Evolutionary conservation across 345 rosid species (phyloP), one percentile per base, ranked within the genome.

Genomic region (Brassica cretica): DNA sequence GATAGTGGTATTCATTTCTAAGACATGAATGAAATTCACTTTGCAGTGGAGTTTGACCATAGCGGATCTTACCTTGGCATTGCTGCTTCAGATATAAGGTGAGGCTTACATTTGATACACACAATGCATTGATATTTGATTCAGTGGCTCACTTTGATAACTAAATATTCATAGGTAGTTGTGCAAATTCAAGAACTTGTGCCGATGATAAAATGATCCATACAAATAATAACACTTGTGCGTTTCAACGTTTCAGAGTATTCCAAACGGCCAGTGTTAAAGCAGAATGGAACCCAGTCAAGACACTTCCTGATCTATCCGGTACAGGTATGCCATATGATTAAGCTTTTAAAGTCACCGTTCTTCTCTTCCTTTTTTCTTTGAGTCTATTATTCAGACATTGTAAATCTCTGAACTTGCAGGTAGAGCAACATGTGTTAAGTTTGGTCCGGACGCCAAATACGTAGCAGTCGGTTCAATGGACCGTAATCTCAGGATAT

Each of bases 41-140:
- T 11, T 87, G 87, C 92, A 95, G 99, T 93, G 85, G 99, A 89
- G 77, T 93, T 96, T 21, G 99, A 96, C 80, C 93, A 89, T 66
- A 96, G 97, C 74, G 99, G 99, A 83, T 82, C 80, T 68, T 93
- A 90, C 78, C 94, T 96, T 25, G 97, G 93, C 72, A 80, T 93
- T 80, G 92, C 93, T 19, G 96, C 97, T 62, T 88, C 97, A 18
- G 99, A 96, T 75, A 84, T 87, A 79, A 88, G 98, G 99, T 91
- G 63, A 53, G 83, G 37, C 4, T 29, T 51, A 32, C 68, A 41
- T 19, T 19, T 58, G 39, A 58, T 33, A 72, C 15, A 12, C 74
- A 29, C 29, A 19, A 30, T 44, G 7, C 51, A 16, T 6, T 4
- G 33, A 30, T 32, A 32, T 35, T 35, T 35, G 39, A 35, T 35